Percentiles rank a stretch among this genome's conserved stretches.
Evolutionary conservation across 2,329 filamentous ascomycete species (phyloP).

Genomic region (Arthrobotrys pseudoclavata): DNA sequence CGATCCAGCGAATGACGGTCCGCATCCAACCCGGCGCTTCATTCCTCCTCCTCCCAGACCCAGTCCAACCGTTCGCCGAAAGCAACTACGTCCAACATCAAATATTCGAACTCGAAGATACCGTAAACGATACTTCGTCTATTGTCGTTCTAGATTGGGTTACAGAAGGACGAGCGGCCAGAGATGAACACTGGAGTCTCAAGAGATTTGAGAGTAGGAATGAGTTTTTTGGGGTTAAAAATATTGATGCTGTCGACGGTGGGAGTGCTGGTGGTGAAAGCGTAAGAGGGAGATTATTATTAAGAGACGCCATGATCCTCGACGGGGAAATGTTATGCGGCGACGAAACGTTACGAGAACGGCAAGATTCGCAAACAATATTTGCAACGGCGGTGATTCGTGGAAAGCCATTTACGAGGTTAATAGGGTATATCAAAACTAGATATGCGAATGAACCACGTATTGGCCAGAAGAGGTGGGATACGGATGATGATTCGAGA

Average conservation of each 20-base stretch:
- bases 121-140: constrained; percentile 69
- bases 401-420: constrained; percentile 76
- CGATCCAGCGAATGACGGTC: constrained; percentile 72
- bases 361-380: constrained; percentile 81
- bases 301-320: constrained; percentile 87
- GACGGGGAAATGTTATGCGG: constrained; percentile 68
- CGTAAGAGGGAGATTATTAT: constrained; percentile 73
- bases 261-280: not conserved
- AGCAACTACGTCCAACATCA: constrained; percentile 89
- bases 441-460: constrained; percentile 84
- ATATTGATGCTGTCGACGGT: constrained; percentile 63
- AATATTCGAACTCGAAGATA: constrained; percentile 75
- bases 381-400: constrained; percentile 88
- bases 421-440: constrained; percentile 80
- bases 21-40: constrained; percentile 70
- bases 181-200: constrained; percentile 91
- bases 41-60: constrained; percentile 84
- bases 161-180: constrained; percentile 84
- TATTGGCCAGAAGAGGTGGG: constrained; percentile 74
- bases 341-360: constrained; percentile 69
- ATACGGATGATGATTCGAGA: constrained; percentile 65
- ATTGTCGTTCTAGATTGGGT: constrained; percentile 95
- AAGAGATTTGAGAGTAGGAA: constrained; percentile 84
- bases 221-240: constrained; percentile 78
- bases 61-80: constrained; percentile 87